Conservation (phyloP, 495 filamentous ascomycete species). For the Sordaria brevicollis region DNA sequence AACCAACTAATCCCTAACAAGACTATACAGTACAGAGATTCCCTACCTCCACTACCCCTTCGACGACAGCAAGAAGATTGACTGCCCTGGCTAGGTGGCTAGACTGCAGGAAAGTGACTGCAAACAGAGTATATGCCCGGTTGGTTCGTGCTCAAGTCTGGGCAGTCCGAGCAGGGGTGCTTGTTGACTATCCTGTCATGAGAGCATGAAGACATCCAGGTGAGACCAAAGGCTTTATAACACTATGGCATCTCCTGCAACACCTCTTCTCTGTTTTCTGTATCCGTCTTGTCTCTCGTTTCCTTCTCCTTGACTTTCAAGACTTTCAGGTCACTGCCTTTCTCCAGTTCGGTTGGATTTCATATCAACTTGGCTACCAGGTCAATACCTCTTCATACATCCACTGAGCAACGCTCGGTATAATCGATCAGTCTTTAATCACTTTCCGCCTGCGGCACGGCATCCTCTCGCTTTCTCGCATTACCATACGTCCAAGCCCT, state of each 20-base stretch:
- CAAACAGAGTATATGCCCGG: background rate
- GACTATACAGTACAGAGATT: background rate
- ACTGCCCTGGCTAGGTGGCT: background rate
- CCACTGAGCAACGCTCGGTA: background rate
- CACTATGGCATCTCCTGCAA: slow-evolving; percentile 1
- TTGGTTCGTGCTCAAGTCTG: background rate
- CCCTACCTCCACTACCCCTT: background rate
- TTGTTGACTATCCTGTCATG: background rate
- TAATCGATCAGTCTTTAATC: background rate
- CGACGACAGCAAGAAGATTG: background rate
- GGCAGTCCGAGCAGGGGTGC: background rate
- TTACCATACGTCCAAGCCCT: background rate
- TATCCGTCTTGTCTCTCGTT: slow-evolving; percentile 1
- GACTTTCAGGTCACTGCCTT: background rate
- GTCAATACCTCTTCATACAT: background rate
- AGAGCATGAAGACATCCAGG: background rate
- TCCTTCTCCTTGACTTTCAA: background rate
- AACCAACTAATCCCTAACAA: background rate
- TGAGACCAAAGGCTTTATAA: slow-evolving; percentile 1
- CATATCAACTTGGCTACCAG: background rate
- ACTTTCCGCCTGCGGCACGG: background rate
- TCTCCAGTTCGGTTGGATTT: background rate
- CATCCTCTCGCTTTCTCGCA: background rate
- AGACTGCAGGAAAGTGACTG: background rate
- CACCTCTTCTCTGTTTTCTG: background rate